phyloP scores from a whole-genome alignment of 768 basidiomycete species.

The Mycena venus region DNA sequence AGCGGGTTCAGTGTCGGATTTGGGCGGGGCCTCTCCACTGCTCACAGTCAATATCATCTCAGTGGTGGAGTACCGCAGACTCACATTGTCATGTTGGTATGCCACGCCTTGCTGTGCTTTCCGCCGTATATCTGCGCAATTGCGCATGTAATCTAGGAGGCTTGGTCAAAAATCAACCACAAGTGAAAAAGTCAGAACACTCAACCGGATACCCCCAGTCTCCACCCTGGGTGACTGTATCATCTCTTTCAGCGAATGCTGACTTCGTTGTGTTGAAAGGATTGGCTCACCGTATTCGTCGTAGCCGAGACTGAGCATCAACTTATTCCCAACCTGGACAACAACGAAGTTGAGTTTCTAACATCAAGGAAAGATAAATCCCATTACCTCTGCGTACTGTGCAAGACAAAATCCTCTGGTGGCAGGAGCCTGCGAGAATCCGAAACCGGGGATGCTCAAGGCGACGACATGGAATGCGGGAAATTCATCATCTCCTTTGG shows the following conservation, averaged over 20 bases:
- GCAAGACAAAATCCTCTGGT: slow-evolving; percentile 61
- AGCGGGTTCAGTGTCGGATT: neutral
- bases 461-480: slow-evolving; percentile 77
- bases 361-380: no score
- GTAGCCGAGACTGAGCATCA: neutral
- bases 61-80: neutral
- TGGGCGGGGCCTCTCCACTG: neutral
- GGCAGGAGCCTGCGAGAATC: slow-evolving; percentile 69
- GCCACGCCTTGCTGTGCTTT: slow-evolving; percentile 21
- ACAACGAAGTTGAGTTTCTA: no score
- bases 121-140: slow-evolving; percentile 17
- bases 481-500: slow-evolving; percentile 50
- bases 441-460: slow-evolving; percentile 69
- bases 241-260: neutral
- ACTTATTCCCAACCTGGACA: neutral
- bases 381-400: slow-evolving; percentile 60
- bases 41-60: neutral
- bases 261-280: neutral
- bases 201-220: neutral
- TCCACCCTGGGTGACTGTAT: slow-evolving; percentile 3
- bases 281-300: slow-evolving; percentile 12
- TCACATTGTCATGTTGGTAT: slow-evolving; percentile 13
- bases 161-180: neutral
- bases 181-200: neutral
- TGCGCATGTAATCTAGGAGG: slow-evolving; percentile 1